Evolutionary conservation across 768 basidiomycete genomes (phyloP), one percentile per base, ranked within the genome.

Genomic region (Coprinellus micaceus): DNA sequence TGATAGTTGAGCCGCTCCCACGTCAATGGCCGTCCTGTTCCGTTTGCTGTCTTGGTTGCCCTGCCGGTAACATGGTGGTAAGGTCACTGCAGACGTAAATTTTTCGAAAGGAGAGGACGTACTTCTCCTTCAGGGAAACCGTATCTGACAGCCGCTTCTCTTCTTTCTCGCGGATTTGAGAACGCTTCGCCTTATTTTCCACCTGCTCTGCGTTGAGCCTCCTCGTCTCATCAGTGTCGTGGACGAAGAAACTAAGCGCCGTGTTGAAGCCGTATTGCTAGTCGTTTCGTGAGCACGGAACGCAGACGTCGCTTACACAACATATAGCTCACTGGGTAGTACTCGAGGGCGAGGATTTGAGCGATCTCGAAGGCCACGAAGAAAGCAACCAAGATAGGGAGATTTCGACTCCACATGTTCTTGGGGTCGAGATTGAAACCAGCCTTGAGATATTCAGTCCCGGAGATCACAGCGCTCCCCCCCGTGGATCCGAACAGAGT

Each of bases 1-100:
- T 81, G 77, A 63, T 94, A 95, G 67, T 87, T 88, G 52, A 92
- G 71, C 28, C 75, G 70, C 63, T 89, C 84, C 91, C 91, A 96
- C 1, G 93, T 94, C 66, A 96, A 91, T 44, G 83, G 68, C 69
- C 80, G 85, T 64, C 74, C 65, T 25, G 30, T 19, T 36, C 73
- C 66, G n/a, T 60, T 54, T 1, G 61, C 22, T n/a, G 64, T 21
- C 47, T 6, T 7, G 6, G 7, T 19, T 6, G 40, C 6, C 40
- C 40, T 43, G 40, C n/a, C n/a, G 40, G 6, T 17, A 9, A 43
- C 17, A 17, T 17, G 36, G 17, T 37, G 36, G 7, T 21, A 19
- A 17, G 13, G 7, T 10, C 40, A 21, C 40, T 43, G 15, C 6
- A 15, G 7, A 43, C 40, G 13, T 17, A n/a, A n/a, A n/a, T n/a